Conservation (phyloP, 2,329 filamentous ascomycete genomes). For the Pseudocercospora vitis region DNA sequence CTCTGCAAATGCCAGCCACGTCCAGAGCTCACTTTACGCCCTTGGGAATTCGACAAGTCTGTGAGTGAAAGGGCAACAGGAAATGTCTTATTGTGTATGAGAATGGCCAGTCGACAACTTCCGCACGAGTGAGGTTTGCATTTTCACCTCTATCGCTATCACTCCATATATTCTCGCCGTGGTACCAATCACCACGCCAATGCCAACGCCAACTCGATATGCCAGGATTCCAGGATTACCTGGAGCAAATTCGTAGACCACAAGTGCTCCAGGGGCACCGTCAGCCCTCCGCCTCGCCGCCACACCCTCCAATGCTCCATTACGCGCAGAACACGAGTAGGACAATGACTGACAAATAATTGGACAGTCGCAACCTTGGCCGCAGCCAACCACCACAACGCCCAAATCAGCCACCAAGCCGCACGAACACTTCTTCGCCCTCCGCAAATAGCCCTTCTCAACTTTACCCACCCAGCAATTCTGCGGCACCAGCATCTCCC, state of each 20-base stretch:
- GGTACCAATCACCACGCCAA: not conserved
- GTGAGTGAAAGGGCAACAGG: not conserved
- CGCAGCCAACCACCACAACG: conserved; percentile 29
- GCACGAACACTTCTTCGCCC: conserved; percentile 36
- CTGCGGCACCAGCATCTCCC: conserved; percentile 37
- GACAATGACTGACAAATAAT: conserved; percentile 14
- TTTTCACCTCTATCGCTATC: not conserved
- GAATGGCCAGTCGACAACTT: not conserved
- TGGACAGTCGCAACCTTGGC: conserved; percentile 37
- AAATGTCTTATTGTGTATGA: not conserved
- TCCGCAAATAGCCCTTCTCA: conserved; percentile 35
- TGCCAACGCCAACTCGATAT: not conserved
- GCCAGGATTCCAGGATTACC: conserved; percentile 3
- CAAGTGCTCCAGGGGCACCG: not conserved
- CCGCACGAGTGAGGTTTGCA: conserved; percentile 1
- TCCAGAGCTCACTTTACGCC: not conserved
- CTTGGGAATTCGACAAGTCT: not conserved
- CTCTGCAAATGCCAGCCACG: not conserved
- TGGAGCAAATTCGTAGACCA: not conserved
- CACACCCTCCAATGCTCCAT: conserved; percentile 4
- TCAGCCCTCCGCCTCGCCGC: not conserved
- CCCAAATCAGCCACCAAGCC: conserved; percentile 33
- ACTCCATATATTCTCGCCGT: not conserved
- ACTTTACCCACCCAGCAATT: conserved; percentile 31
- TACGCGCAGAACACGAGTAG: not conserved